Evolutionary conservation across 2,329 filamentous ascomycete genomes (phyloP).

Genomic region (Pleoardoris graminearum): DNA sequence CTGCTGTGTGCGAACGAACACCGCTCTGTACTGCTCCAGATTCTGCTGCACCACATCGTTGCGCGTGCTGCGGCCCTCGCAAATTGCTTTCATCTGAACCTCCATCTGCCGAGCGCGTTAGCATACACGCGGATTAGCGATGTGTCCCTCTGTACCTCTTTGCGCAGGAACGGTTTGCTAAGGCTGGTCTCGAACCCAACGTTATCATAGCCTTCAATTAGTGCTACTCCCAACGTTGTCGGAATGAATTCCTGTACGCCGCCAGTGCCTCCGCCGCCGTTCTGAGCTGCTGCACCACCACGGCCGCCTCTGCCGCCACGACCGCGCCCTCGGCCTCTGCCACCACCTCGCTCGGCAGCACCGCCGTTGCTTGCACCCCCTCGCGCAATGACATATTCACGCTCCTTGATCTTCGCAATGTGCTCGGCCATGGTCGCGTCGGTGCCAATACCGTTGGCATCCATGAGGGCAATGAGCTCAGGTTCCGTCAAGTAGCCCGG

Average conservation of each 20-base stretch:
- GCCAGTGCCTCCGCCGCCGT: slow-evolving; percentile 51
- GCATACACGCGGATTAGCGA: slow-evolving; percentile 12
- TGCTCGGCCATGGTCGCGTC: slow-evolving; percentile 99
- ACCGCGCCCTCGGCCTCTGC: slow-evolving; percentile 48
- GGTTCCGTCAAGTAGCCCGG: slow-evolving; percentile 91
- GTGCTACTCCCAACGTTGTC: slow-evolving; percentile 83
- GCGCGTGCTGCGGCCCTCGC: slow-evolving; percentile 78
- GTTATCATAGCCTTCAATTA: slow-evolving; percentile 92
- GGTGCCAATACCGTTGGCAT: slow-evolving; percentile 96
- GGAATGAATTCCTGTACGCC: slow-evolving; percentile 86
- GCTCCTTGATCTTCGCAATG: slow-evolving; percentile 90
- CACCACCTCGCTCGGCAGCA: slow-evolving; percentile 46
- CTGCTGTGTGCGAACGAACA: slow-evolving; percentile 80
- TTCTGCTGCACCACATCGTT: slow-evolving; percentile 79
- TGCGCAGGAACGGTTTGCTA: slow-evolving; percentile 92
- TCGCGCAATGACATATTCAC: slow-evolving; percentile 77
- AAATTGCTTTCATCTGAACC: slow-evolving; percentile 93
- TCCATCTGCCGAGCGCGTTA: slow-evolving; percentile 67
- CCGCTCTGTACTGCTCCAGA: slow-evolving; percentile 80
- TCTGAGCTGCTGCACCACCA: slow-evolving; percentile 48
- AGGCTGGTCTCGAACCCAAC: slow-evolving; percentile 92
- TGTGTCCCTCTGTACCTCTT: slow-evolving; percentile 61
- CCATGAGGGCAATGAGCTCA: slow-evolving; percentile 94
- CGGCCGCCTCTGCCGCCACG: slow-evolving; percentile 51
- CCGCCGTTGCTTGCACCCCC: slow-evolving; percentile 43